Base-by-base conservation (phyloP, 805 yeast species). In the Barnettozyma pratensis region DNA sequence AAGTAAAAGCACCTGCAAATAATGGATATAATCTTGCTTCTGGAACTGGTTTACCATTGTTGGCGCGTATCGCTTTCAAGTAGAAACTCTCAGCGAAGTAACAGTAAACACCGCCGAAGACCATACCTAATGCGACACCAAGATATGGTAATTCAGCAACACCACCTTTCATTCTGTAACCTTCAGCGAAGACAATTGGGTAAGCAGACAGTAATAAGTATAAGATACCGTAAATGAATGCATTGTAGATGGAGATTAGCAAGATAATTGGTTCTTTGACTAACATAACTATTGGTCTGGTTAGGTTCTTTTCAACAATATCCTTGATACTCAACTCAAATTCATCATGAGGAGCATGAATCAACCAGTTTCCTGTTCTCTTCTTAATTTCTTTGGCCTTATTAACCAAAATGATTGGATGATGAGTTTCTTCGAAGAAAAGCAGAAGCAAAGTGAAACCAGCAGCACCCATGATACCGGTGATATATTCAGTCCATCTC, bases 401-500 rank as follows among this genome's bases (percentile, higher is more conserved):
- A 19, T 71, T 58, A 25, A 74, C 79, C 49, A 87, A 65, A 45
- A 87, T 73, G 9, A 80, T 71, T 14, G 90, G 88, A 55, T 83
- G 86, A 61, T 86, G 89, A 1, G 89, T 80, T 67, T 87, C 96
- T 46, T 74, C 75, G 50, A 70, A 70, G 49, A 79, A 71, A n/a
- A 85, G 55, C 30, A 46, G 42, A 19, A 72, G 62, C 11, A 68
- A 50, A 1, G 74, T 59, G 1, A 71, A 56, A 10, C 77, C 70
- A 5, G 76, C 64, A 3, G 73, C 67, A 19, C 76, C 76, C 63
- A 84, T 64, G 47, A 86, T 80, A 52, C 87, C 92, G 3, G 83
- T 74, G 48, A 87, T 68, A 64, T 87, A 88, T 54, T 73, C 75
- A 10, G 87, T 76, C 96, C 95, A 88, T 61, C 96, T 74, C 95